Percentiles rank a stretch among this genome's conserved stretches.
Evolutionary conservation across 2,329 filamentous ascomycete genomes (phyloP).

Genomic region (Penicillium hordei): DNA sequence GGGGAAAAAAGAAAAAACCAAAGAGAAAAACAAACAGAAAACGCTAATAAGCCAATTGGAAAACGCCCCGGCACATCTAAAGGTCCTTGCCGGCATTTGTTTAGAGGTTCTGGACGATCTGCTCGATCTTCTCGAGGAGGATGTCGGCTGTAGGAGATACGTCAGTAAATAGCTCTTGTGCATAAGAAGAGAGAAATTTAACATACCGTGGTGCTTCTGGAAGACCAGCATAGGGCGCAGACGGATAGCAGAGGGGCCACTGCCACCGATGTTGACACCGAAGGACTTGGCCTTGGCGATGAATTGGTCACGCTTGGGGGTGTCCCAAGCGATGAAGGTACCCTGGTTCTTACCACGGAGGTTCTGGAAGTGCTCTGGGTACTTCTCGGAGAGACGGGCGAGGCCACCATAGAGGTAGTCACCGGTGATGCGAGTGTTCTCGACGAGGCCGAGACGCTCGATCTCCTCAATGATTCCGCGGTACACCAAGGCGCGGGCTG

Average conservation of each 20-base stretch:
- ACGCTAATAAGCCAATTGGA: constrained; percentile 20
- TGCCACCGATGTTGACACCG: constrained; percentile 85
- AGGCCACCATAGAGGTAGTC: constrained; percentile 74
- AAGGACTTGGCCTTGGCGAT: constrained; percentile 72
- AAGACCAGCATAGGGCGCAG: constrained; percentile 89
- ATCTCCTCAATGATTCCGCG: constrained; percentile 82
- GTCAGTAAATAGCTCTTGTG: neutral
- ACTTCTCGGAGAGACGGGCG: constrained; percentile 65
- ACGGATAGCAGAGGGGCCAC: constrained; percentile 71
- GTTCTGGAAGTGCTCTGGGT: constrained; percentile 76
- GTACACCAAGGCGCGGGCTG: constrained; percentile 80
- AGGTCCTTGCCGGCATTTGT: constrained; percentile 5
- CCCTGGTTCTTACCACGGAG: constrained; percentile 83
- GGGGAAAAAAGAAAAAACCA: constrained; percentile 2
- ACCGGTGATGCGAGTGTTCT: constrained; percentile 73
- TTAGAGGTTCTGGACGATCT: constrained; percentile 58
- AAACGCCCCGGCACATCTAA: constrained; percentile 16
- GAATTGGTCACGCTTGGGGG: constrained; percentile 65
- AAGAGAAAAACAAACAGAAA: constrained; percentile 13
- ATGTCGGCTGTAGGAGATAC: constrained; percentile 59
- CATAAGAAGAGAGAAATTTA: constrained; percentile 1
- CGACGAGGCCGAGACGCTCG: constrained; percentile 71
- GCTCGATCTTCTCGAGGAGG: constrained; percentile 74
- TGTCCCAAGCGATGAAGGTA: constrained; percentile 92
- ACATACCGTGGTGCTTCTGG: constrained; percentile 57